Evolutionary conservation across 2,329 filamentous ascomycete genomes (phyloP).

Genomic region (Talaromyces sp.): DNA sequence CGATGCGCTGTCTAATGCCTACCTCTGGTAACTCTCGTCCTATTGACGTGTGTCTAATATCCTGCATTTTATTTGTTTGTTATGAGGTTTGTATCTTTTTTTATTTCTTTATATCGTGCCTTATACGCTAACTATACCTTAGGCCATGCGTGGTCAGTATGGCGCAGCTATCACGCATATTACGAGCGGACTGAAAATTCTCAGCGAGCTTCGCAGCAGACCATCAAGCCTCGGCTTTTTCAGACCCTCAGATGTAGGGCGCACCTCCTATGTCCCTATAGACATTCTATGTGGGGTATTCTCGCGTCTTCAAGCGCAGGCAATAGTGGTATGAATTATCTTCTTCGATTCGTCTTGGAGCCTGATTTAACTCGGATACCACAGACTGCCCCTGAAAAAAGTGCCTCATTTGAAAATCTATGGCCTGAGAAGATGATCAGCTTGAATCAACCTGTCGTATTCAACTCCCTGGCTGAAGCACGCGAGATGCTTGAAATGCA

Average conservation of each 20-base stretch:
- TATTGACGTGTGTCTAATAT: slow-evolving; percentile 22
- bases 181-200: slow-evolving; percentile 23
- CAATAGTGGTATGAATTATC: neutral
- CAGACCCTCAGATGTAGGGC: neutral
- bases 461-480: slow-evolving; percentile 3
- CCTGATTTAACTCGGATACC: neutral
- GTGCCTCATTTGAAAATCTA: neutral
- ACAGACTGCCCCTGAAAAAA: neutral
- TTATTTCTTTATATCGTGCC: neutral
- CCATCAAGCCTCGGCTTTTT: neutral
- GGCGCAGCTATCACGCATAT: slow-evolving; percentile 24
- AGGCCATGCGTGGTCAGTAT: slow-evolving; percentile 29
- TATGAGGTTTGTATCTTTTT: slow-evolving; percentile 21
- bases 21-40: neutral
- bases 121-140: neutral
- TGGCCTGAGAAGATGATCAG: slow-evolving; percentile 2
- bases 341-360: neutral
- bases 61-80: slow-evolving; percentile 31
- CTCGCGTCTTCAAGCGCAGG: slow-evolving; percentile 4
- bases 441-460: neutral
- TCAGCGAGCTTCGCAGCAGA: slow-evolving; percentile 17
- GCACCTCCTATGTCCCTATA: slow-evolving; percentile 15
- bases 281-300: slow-evolving; percentile 6
- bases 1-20: slow-evolving; percentile 8
- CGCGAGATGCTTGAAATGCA: slow-evolving; percentile 10